Percentiles rank a stretch among this genome's conserved stretches.
phyloP scores from a whole-genome alignment of 148 eudicot species.

The Amaranthus hypochondriacus region DNA sequence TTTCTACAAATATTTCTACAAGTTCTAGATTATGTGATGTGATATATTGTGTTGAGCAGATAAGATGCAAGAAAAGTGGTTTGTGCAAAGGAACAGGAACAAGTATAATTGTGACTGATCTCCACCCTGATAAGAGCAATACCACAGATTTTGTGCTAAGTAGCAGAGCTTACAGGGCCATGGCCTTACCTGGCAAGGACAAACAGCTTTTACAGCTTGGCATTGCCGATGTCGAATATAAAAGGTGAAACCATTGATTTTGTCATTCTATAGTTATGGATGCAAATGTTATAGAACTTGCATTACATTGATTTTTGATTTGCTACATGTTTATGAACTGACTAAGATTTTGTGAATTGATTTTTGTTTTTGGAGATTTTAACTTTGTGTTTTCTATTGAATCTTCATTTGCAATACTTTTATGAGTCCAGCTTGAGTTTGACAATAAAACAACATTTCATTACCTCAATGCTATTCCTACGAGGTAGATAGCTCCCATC shows the following conservation, averaged over 20 bases:
- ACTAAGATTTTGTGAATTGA: too few species aligned
- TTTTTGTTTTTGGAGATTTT: too few species aligned
- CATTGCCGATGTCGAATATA: slow-evolving; percentile 17
- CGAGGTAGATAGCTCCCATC: too few species aligned
- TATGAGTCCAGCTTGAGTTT: too few species aligned
- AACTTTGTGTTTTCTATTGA: too few species aligned
- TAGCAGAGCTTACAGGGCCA: slow-evolving; percentile 56
- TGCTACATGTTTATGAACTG: too few species aligned
- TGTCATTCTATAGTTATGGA: too few species aligned
- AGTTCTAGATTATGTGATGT: not conserved
- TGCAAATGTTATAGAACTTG: too few species aligned
- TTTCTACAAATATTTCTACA: not conserved
- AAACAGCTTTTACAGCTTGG: slow-evolving; percentile 41
- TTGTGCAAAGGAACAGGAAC: slow-evolving; percentile 51
- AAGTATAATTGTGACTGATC: slow-evolving; percentile 47
- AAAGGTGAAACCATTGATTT: not conserved
- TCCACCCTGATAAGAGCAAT: slow-evolving; percentile 34
- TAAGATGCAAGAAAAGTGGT: slow-evolving; percentile 47
- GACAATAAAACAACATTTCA: too few species aligned
- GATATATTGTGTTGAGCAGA: slow-evolving; percentile 26
- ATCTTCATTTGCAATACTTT: too few species aligned
- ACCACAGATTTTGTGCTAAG: slow-evolving; percentile 61
- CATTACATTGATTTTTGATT: too few species aligned
- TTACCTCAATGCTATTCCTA: too few species aligned
- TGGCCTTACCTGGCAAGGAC: slow-evolving; percentile 58